A percentile compares a stretch with the other conserved stretches of the same genome.
Conservation (phyloP, 768 basidiomycete species). For the Macrolepiota albuminosa region DNA sequence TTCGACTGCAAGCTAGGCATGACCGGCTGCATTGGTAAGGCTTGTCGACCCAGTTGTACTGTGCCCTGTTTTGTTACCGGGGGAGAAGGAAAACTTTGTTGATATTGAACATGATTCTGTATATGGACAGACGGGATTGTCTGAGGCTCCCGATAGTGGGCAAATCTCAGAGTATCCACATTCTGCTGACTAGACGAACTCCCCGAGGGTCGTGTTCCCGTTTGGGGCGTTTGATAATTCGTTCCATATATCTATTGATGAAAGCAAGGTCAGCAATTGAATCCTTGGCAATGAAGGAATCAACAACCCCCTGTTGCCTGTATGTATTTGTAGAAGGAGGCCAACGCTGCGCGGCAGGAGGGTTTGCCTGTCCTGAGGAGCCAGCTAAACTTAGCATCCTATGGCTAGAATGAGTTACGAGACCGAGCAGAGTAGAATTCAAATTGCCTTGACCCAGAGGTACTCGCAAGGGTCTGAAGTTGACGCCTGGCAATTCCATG, state of each 20-base stretch:
- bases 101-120: background rate
- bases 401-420: background rate
- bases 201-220: background rate
- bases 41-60: slow-evolving; percentile 3
- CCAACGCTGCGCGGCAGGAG: background rate
- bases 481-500: slow-evolving; percentile 8
- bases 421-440: background rate
- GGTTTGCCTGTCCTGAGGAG: slow-evolving; percentile 4
- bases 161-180: background rate
- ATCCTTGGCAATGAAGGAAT: background rate
- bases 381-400: slow-evolving; percentile 2
- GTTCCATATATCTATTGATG: background rate
- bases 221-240: background rate
- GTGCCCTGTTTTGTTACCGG: background rate
- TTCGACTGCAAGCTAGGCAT: background rate
- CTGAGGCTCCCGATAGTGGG: background rate
- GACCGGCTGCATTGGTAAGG: slow-evolving; percentile 12
- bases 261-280: background rate
- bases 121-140: background rate
- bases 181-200: background rate
- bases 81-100: background rate
- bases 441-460: background rate
- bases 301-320: background rate
- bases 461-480: slow-evolving; percentile 4
- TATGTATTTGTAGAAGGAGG: background rate